phyloP scores from a whole-genome alignment of 208 protist species.

The Leishmania guyanensis region DNA sequence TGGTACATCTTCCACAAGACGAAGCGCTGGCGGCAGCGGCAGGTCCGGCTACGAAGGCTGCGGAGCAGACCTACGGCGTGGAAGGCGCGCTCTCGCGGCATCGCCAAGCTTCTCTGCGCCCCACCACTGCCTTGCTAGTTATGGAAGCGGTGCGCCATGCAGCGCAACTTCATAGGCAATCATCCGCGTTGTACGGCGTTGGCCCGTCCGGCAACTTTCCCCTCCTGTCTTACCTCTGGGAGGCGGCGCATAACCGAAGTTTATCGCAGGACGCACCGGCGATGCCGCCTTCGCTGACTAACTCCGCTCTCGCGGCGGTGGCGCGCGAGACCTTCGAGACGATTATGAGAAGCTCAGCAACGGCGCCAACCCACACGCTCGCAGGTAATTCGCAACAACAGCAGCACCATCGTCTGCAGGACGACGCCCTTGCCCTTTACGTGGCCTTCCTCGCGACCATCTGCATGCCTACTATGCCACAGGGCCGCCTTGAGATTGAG shows the following conservation, averaged over 20 bases:
- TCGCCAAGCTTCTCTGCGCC: constrained; percentile 7
- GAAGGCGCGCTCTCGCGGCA: background rate
- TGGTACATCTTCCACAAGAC: constrained; percentile 29
- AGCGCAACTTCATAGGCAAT: background rate
- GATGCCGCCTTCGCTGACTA: background rate
- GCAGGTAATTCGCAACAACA: background rate
- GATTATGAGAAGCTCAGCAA: constrained; percentile 2
- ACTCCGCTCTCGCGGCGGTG: constrained; percentile 12
- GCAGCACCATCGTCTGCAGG: background rate
- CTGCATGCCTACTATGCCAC: background rate
- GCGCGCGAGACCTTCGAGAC: constrained; percentile 19
- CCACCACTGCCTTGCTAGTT: constrained; percentile 23
- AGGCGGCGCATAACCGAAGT: background rate
- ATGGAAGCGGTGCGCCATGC: constrained; percentile 24
- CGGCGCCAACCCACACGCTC: background rate
- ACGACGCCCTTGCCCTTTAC: constrained; percentile 22
- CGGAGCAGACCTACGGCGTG: background rate
- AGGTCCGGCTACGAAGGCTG: background rate
- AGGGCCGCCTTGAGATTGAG: background rate
- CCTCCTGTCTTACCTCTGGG: constrained; percentile 12
- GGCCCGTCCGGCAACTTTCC: background rate
- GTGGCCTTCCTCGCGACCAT: constrained; percentile 21
- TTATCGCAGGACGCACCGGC: background rate
- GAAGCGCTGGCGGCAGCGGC: background rate
- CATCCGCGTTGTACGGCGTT: background rate